phyloP scores from a whole-genome alignment of 495 filamentous ascomycete genomes.

The Penicillium subrubescens region DNA sequence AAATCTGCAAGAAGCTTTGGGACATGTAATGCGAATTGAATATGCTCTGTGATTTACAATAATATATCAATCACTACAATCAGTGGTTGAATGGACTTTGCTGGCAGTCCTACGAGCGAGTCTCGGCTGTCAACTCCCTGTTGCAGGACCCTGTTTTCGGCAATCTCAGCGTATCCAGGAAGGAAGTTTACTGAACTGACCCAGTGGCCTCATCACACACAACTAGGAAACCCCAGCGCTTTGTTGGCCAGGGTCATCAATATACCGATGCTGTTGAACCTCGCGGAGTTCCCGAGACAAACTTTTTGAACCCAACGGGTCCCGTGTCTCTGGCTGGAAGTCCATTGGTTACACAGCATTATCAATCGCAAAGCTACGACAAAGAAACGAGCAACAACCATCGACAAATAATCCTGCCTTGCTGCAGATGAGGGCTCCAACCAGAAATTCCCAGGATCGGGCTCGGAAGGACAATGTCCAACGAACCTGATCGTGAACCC shows the following conservation, averaged over 20 bases:
- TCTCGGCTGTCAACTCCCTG: neutral
- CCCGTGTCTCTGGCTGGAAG: neutral
- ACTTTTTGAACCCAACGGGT: neutral
- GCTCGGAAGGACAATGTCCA: too few species aligned
- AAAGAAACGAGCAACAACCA: too few species aligned
- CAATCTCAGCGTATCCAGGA: neutral
- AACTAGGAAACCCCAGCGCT: neutral
- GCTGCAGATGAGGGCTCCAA: neutral
- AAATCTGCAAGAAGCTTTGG: too few species aligned
- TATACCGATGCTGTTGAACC: neutral
- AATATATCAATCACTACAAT: neutral
- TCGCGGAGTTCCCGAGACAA: neutral
- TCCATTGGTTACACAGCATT: neutral
- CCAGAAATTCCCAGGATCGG: too few species aligned
- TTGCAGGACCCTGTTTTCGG: neutral
- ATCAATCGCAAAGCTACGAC: neutral
- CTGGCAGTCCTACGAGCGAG: neutral
- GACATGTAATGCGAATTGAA: too few species aligned
- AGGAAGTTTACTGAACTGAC: neutral
- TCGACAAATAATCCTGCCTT: neutral
- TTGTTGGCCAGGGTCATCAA: neutral
- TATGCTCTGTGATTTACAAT: too few species aligned
- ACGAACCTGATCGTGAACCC: too few species aligned
- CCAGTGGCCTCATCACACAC: neutral
- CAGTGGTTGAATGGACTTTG: neutral